Evolutionary conservation across 768 basidiomycete species (phyloP).

Genomic region (Rhizopogon sp.): DNA sequence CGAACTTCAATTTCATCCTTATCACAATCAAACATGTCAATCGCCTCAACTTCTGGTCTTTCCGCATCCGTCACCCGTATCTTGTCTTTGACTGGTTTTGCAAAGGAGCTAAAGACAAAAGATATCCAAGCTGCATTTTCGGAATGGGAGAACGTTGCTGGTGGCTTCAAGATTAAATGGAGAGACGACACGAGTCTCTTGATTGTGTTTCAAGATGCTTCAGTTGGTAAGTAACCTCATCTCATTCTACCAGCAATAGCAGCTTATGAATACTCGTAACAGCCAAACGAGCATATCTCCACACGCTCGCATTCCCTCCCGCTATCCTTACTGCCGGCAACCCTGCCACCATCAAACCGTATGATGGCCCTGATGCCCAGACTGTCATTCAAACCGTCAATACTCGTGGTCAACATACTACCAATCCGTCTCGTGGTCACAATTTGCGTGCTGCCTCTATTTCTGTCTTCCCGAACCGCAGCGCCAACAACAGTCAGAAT

Average conservation of each 20-base stretch:
- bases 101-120: conserved; percentile 94
- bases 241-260: not conserved
- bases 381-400: conserved; percentile 80
- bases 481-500: conserved; percentile 32
- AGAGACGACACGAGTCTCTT: conserved; percentile 92
- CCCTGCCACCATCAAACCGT: conserved; percentile 73
- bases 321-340: conserved; percentile 52
- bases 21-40: conserved; percentile 42
- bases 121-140: conserved; percentile 90
- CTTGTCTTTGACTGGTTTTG: conserved; percentile 86
- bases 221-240: conserved; percentile 64
- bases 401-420: conserved; percentile 58
- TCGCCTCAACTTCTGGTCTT: conserved; percentile 66
- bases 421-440: conserved; percentile 64
- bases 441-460: conserved; percentile 65
- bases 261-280: conserved; percentile 8
- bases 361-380: conserved; percentile 93
- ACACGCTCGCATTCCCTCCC: conserved; percentile 80
- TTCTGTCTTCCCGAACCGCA: conserved; percentile 56
- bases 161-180: conserved; percentile 99
- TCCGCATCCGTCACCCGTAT: conserved; percentile 97
- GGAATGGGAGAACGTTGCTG: conserved; percentile 80
- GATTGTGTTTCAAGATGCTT: conserved; percentile 90
- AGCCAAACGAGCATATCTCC: conserved; percentile 96
- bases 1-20: not conserved